Percentiles rank a stretch among this genome's conserved stretches.
Evolutionary conservation across 495 filamentous ascomycete genomes (phyloP).

Genomic region (Thermochaetoides thermophila): DNA sequence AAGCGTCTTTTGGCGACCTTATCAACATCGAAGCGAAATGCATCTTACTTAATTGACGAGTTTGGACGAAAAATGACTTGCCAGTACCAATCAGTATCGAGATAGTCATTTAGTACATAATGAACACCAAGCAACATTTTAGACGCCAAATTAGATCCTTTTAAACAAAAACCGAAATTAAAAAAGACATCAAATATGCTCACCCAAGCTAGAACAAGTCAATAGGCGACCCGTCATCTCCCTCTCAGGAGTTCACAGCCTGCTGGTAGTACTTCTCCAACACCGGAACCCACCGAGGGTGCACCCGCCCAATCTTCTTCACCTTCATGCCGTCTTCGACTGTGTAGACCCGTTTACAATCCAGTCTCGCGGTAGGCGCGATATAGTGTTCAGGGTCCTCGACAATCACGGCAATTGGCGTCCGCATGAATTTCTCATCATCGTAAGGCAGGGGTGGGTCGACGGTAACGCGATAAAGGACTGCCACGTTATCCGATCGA

Average conservation of each 20-base stretch:
- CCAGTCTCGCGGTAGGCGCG: slow-evolving; percentile 18
- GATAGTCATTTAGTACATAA: too few relatives aligned
- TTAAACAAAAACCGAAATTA: too few relatives aligned
- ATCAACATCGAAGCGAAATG: background rate
- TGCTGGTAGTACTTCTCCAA: slow-evolving; percentile 18
- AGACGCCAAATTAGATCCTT: too few relatives aligned
- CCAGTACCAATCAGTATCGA: too few relatives aligned
- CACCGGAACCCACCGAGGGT: slow-evolving; percentile 6
- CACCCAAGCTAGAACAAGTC: too few relatives aligned
- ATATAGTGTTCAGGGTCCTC: slow-evolving; percentile 18
- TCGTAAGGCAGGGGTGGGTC: slow-evolving; percentile 12
- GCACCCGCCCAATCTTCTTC: slow-evolving; percentile 20
- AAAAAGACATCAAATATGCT: too few relatives aligned
- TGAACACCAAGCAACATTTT: too few relatives aligned
- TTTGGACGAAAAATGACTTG: too few relatives aligned
- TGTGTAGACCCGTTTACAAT: slow-evolving; percentile 19
- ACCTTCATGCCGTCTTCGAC: slow-evolving; percentile 19
- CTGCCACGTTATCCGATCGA: slow-evolving; percentile 13
- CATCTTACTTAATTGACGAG: background rate
- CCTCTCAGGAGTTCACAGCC: too few relatives aligned
- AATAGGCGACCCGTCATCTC: too few relatives aligned
- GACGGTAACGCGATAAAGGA: slow-evolving; percentile 12
- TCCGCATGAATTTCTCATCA: slow-evolving; percentile 13
- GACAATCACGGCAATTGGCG: slow-evolving; percentile 17
- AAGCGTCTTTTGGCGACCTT: background rate